These are phyloP conservation scores for Lactarius akahatsu DNA, from an alignment of 768 basidiomycete genomes.

Conservation along the genomic window DNA sequence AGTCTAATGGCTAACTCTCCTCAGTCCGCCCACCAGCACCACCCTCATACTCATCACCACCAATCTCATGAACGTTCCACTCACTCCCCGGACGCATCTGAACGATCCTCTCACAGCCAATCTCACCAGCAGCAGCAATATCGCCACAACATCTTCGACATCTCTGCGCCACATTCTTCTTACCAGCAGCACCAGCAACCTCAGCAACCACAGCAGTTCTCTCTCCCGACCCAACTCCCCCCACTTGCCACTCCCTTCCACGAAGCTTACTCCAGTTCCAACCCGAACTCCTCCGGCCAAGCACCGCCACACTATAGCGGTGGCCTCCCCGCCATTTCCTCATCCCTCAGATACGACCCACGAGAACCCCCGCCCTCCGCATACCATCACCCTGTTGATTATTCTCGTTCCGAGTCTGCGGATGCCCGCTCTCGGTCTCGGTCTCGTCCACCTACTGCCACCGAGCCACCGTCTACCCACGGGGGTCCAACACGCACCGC, in stretches of 20 bases:
- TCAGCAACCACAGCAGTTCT: slow-evolving; percentile 33
- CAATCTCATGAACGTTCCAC: slow-evolving; percentile 46
- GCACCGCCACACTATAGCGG: slow-evolving; percentile 37
- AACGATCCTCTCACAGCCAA: slow-evolving; percentile 34
- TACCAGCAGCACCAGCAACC: slow-evolving; percentile 37
- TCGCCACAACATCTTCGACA: slow-evolving; percentile 61
- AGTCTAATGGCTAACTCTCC: slow-evolving; percentile 48
- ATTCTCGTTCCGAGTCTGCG: slow-evolving; percentile 27
- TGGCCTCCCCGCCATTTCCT: slow-evolving; percentile 38
- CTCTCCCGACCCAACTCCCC: slow-evolving; percentile 36
- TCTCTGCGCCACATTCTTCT: slow-evolving; percentile 47
- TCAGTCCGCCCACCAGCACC: slow-evolving; percentile 23
- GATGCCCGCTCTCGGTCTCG: slow-evolving; percentile 36
- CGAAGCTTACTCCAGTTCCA: slow-evolving; percentile 34
- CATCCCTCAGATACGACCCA: slow-evolving; percentile 39
- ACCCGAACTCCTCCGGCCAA: slow-evolving; percentile 5
- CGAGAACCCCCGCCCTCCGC: slow-evolving; percentile 33
- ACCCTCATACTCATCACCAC: slow-evolving; percentile 33
- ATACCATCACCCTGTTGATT: slow-evolving; percentile 34
- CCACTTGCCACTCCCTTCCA: slow-evolving; percentile 32
- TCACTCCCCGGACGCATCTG: slow-evolving; percentile 35
- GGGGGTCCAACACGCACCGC: slow-evolving; percentile 45
- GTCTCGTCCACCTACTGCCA: slow-evolving; percentile 50
- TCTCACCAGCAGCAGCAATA: slow-evolving; percentile 31
- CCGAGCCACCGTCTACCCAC: slow-evolving; percentile 32